phyloP scores from a whole-genome alignment of 352 stramenopile genomes.

The Elongisporangium undulatum region DNA sequence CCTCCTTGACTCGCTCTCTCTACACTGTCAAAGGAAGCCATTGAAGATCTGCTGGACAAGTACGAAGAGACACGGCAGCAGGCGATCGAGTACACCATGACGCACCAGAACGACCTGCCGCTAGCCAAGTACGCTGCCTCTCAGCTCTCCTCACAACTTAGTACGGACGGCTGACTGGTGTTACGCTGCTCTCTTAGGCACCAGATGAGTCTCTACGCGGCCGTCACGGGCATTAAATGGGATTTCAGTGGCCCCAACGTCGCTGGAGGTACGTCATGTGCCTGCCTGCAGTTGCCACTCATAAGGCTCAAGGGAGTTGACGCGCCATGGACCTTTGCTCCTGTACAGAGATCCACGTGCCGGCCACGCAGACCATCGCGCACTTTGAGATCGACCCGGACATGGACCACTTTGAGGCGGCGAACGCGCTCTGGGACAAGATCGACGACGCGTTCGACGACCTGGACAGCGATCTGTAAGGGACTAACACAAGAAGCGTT shows the following conservation, averaged over 20 bases:
- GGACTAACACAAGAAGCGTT: neutral
- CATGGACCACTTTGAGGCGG: slow-evolving; percentile 48
- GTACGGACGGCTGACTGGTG: neutral
- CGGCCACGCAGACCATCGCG: slow-evolving; percentile 44
- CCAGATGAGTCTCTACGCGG: slow-evolving; percentile 73
- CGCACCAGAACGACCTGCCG: slow-evolving; percentile 67
- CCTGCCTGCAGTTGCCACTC: neutral
- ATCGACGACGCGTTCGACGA: slow-evolving; percentile 68
- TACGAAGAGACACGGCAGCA: slow-evolving; percentile 63
- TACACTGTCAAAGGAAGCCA: slow-evolving; percentile 54
- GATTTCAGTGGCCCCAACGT: slow-evolving; percentile 51
- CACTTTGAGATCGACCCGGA: slow-evolving; percentile 53
- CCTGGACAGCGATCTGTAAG: slow-evolving; percentile 42
- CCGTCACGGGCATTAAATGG: slow-evolving; percentile 78
- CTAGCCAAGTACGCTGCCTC: slow-evolving; percentile 45
- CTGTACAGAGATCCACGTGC: slow-evolving; percentile 56
- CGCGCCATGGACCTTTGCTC: too few relatives aligned
- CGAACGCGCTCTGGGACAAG: slow-evolving; percentile 63
- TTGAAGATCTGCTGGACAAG: slow-evolving; percentile 56
- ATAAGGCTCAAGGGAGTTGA: too few relatives aligned
- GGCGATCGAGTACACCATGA: slow-evolving; percentile 48
- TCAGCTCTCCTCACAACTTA: neutral
- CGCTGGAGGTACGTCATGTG: slow-evolving; percentile 26
- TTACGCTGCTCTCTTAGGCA: slow-evolving; percentile 27
- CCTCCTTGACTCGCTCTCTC: slow-evolving; percentile 6